Conservation (phyloP, 345 rosid species). For the Dovyalis caffra region DNA sequence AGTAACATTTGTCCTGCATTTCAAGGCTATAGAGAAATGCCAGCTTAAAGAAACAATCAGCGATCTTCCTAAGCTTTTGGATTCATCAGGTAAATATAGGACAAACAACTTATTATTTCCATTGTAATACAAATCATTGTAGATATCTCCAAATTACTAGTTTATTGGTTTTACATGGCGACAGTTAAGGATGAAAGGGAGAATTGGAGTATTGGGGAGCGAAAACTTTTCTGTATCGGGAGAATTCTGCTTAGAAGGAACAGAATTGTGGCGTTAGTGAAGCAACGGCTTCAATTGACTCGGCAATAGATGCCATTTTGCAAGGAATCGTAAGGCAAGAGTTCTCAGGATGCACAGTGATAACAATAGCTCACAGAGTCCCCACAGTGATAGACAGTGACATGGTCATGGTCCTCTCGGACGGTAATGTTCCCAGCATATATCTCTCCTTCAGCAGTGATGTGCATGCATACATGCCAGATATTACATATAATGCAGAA, state of each 20-base stretch:
- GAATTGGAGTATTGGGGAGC: conserved; percentile 31
- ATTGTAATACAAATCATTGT: not conserved
- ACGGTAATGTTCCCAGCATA: conserved; percentile 3
- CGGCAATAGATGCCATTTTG: conserved; percentile 26
- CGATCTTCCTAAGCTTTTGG: conserved; percentile 4
- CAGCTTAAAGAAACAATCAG: conserved; percentile 11
- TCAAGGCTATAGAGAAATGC: conserved; percentile 14
- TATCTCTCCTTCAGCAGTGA: not conserved
- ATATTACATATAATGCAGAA: no score
- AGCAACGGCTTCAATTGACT: conserved; percentile 33
- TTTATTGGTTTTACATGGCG: not conserved
- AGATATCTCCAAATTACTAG: not conserved
- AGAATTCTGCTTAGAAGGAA: conserved; percentile 23
- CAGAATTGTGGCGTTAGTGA: conserved; percentile 25
- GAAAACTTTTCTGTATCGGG: conserved; percentile 30
- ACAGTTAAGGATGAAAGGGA: conserved; percentile 22
- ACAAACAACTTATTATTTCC: not conserved
- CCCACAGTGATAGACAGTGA: conserved; percentile 27
- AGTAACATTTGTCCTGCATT: not conserved
- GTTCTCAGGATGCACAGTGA: conserved; percentile 22
- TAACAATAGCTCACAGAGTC: conserved; percentile 28
- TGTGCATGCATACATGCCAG: not conserved
- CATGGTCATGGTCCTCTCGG: conserved; percentile 25
- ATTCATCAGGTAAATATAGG: not conserved
- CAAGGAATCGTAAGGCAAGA: conserved; percentile 25